Percentiles rank a stretch among this genome's conserved stretches.
Conservation (phyloP, 2,329 filamentous ascomycete genomes). For the Aphanoascus verrucosus region DNA sequence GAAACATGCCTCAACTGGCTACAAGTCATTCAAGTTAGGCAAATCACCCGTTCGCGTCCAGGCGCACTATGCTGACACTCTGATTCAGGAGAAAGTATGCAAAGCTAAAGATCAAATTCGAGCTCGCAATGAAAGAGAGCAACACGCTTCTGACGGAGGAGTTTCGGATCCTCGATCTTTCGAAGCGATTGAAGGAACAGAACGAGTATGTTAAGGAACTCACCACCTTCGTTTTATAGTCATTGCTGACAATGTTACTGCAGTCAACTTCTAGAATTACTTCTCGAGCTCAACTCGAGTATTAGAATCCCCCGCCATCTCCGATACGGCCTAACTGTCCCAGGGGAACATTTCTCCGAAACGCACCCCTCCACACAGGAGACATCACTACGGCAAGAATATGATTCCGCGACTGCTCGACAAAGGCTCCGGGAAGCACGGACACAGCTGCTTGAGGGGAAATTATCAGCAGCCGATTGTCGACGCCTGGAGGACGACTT, state of each 20-base stretch:
- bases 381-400: slow-evolving; percentile 24
- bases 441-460: slow-evolving; percentile 28
- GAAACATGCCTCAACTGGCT: slow-evolving; percentile 32
- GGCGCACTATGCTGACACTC: not conserved
- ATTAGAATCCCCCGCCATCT: slow-evolving; percentile 64
- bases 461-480: slow-evolving; percentile 28
- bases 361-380: slow-evolving; percentile 39
- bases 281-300: slow-evolving; percentile 80
- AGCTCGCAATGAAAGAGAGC: slow-evolving; percentile 65
- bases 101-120: slow-evolving; percentile 71
- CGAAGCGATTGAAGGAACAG: slow-evolving; percentile 74
- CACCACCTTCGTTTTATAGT: not conserved
- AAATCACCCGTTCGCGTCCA: not conserved
- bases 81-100: slow-evolving; percentile 68
- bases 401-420: slow-evolving; percentile 26
- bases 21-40: slow-evolving; percentile 56
- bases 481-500: slow-evolving; percentile 30
- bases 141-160: slow-evolving; percentile 59
- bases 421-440: slow-evolving; percentile 32
- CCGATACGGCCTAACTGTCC: slow-evolving; percentile 57
- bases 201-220: slow-evolving; percentile 62
- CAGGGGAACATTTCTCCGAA: slow-evolving; percentile 26
- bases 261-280: slow-evolving; percentile 77
- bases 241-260: slow-evolving; percentile 10
- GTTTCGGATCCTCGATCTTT: slow-evolving; percentile 66